phyloP scores from a whole-genome alignment of 2,329 filamentous ascomycete species.

The Fusarium proliferatum region DNA sequence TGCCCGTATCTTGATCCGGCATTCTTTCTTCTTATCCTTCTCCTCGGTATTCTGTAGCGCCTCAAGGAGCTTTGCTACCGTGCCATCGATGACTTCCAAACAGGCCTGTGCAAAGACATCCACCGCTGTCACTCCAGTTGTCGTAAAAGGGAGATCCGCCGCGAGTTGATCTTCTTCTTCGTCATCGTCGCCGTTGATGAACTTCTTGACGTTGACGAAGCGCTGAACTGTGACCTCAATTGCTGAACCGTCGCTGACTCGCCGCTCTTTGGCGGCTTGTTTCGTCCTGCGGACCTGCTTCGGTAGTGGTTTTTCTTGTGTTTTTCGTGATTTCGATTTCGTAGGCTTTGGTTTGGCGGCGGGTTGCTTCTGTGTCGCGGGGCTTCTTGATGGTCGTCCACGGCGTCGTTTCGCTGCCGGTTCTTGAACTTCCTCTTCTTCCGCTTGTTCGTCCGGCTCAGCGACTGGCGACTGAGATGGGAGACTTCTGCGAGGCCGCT shows the following conservation, averaged over 20 bases:
- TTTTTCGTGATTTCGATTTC: slow-evolving; percentile 31
- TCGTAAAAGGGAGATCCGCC: slow-evolving; percentile 64
- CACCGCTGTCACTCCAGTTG: slow-evolving; percentile 69
- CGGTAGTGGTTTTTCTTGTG: slow-evolving; percentile 35
- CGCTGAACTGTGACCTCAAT: slow-evolving; percentile 71
- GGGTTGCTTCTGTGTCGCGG: slow-evolving; percentile 56
- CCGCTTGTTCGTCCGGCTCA: slow-evolving; percentile 50
- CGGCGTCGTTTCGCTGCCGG: slow-evolving; percentile 53
- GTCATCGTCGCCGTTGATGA: slow-evolving; percentile 52
- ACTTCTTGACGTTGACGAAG: slow-evolving; percentile 61
- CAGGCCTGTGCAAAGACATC: slow-evolving; percentile 72
- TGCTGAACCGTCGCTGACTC: slow-evolving; percentile 42
- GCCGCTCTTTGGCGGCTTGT: slow-evolving; percentile 35
- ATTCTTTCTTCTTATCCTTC: slow-evolving; percentile 62
- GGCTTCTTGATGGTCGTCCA: slow-evolving; percentile 53
- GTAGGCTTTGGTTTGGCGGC: slow-evolving; percentile 38
- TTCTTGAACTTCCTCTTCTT: slow-evolving; percentile 41
- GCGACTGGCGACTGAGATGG: slow-evolving; percentile 56
- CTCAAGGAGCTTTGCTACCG: slow-evolving; percentile 60
- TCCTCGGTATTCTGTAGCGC: slow-evolving; percentile 54
- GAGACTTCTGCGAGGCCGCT: slow-evolving; percentile 54
- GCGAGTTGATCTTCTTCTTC: slow-evolving; percentile 58
- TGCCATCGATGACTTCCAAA: slow-evolving; percentile 67
- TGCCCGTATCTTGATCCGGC: slow-evolving; percentile 64
- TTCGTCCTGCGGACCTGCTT: slow-evolving; percentile 37